Evolutionary conservation across 2,329 filamentous ascomycete genomes (phyloP).

Genomic region (Fonsecaea nubica): DNA sequence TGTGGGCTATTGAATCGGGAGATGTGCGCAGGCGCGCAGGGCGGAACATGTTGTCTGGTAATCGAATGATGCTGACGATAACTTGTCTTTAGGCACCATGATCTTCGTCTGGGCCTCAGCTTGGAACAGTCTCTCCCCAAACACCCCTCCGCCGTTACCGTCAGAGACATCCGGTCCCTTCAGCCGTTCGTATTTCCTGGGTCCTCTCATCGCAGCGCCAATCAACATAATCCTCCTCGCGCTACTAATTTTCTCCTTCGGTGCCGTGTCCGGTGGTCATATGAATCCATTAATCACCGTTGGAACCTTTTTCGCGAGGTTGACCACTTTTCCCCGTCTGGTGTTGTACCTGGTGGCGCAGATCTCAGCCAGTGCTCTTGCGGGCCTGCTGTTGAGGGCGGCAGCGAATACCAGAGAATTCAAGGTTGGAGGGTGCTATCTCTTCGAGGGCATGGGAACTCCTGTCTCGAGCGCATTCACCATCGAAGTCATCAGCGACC

Average conservation of each 20-base stretch:
- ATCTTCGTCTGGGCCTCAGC: slow-evolving; percentile 43
- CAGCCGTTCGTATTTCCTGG: slow-evolving; percentile 42
- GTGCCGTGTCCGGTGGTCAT: slow-evolving; percentile 59
- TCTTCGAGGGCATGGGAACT: slow-evolving; percentile 47
- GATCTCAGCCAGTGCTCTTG: slow-evolving; percentile 53
- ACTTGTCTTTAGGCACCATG: slow-evolving; percentile 27
- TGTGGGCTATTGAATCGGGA: neutral
- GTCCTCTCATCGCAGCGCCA: slow-evolving; percentile 48
- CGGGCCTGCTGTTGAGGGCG: slow-evolving; percentile 52
- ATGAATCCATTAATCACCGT: slow-evolving; percentile 63
- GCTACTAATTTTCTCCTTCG: slow-evolving; percentile 59
- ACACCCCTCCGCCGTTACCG: slow-evolving; percentile 23
- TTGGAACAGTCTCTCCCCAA: slow-evolving; percentile 33
- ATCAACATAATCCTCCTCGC: slow-evolving; percentile 52
- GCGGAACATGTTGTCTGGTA: neutral
- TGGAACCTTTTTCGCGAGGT: slow-evolving; percentile 58
- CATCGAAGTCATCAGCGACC: slow-evolving; percentile 56
- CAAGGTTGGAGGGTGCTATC: slow-evolving; percentile 49
- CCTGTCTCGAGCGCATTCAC: slow-evolving; percentile 52
- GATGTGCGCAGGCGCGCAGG: neutral
- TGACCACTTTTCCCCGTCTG: slow-evolving; percentile 57
- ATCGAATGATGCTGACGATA: neutral
- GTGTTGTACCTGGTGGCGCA: slow-evolving; percentile 58
- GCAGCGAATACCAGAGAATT: slow-evolving; percentile 45
- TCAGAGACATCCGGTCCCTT: slow-evolving; percentile 42